Base-by-base conservation (phyloP, 2,329 filamentous ascomycete species). In the Arachnomyces sp. region DNA sequence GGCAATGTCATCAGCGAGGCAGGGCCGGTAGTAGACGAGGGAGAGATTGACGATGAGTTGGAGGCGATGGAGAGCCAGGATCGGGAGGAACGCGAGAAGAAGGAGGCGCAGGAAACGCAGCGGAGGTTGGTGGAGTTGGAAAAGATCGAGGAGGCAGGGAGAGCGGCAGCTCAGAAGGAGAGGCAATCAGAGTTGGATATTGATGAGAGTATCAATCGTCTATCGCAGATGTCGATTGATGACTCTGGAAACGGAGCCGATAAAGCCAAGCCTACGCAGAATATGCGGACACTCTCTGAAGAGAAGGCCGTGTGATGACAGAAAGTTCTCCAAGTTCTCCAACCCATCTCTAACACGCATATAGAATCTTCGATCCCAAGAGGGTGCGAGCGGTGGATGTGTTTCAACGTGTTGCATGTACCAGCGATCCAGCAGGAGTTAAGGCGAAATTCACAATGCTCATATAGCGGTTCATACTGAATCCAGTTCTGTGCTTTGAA, bases 21-120 rank as follows among this genome's bases (percentile, higher is more conserved):
- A 9, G 67, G 64, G 11, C 61, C 50, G 39, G 61, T 56, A 47
- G 70, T 94, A 25, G 86, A 94, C 58, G 89, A 94, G 55, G 73
- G 57, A 14, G 89, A 93, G 59, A 77, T 96, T 40, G 88, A 95
- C 50, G 84, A 90, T 44, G 90, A 95, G 66, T 72, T 96, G 34
- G 82, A 84, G 49, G 80, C 73, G 3, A 67, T 98, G 66, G 80
- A 89, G 63, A 67, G 68, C 54, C 73, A 75, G 55, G 71, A 77
- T 42, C 58, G 53, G 44, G 58, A 70, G 52, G 68, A 66, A 36
- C 59, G 53, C 39, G 66, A 71, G 46, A 61, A 70, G 48, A 62
- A 72, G 44, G 67, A 71, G 31, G 73, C 73, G 40, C 58, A 63
- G 38, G 66, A 69, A 50, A 72, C 68, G 35, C 59, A 64, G 45